Base-by-base conservation (phyloP, 495 filamentous ascomycete genomes). In the Trichodelitschia bisporula region DNA sequence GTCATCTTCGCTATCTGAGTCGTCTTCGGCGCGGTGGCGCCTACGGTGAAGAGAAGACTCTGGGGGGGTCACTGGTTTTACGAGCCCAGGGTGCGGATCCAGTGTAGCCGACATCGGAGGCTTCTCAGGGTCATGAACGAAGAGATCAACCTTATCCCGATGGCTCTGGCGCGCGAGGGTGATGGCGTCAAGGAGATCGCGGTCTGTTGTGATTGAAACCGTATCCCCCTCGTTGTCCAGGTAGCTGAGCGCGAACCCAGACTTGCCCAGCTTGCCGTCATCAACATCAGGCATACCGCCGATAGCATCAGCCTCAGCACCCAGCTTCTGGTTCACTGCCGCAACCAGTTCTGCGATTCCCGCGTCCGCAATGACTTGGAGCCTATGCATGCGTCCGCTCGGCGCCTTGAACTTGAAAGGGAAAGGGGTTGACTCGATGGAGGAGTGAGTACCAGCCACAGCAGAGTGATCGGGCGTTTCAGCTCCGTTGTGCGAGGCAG, bases 321-420 rank as follows among this genome's bases (percentile, higher is more conserved):
- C 89, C 15, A 99, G 64, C 51, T 95, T 99, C 19, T 71, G 66
- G 10, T 66, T 66, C 2, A 99, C 80, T 35, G 61, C 69, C 16
- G 62, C 51, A 19, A 95, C 71, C 21, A 99, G 66, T 26, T 86
- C 73, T 21, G 59, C 66, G 36, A 99, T 66, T 33, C 86, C 86
- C 28, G 72, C 65, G 24, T 72, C 62, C 8, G 80, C 71, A 36
- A 70, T 54, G 3, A 93, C 72, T 44, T 92, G 86, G 5, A 95
- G 58, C 23, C 89, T 69, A 51, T 95, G 89, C 16, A 95, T 82
- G 24, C 86, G 76, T 25, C 89, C 86, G 47, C 78, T 86, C 11
- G 89, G 86, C 3, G 86, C 83, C 56, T 99, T 95, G 65, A 99
- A 99, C 50, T 99, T 99, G 69, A 99, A 95, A 15, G 83, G 66